phyloP scores from a whole-genome alignment of 305 asterid species.

The Coffea humblotiana region DNA sequence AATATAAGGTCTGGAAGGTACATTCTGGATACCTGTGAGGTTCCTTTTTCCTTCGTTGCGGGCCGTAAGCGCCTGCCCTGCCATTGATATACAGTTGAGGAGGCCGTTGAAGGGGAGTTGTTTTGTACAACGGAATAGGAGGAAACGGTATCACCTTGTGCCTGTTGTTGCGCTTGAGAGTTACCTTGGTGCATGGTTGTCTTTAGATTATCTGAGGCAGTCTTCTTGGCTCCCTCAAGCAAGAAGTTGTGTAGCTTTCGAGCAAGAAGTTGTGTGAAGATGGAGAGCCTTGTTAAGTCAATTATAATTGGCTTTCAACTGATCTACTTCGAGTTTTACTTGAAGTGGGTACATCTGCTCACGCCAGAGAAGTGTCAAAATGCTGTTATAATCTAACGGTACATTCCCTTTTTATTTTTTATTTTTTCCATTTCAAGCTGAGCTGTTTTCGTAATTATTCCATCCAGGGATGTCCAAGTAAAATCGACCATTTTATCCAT shows the following conservation, averaged over 20 bases:
- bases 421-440: background rate
- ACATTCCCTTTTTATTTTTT: no score
- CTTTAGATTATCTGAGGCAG: background rate
- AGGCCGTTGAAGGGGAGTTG: background rate
- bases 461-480: background rate
- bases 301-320: background rate
- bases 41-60: background rate
- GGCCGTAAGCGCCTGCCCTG: constrained; percentile 1
- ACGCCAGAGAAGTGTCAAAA: background rate
- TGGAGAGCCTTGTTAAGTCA: background rate
- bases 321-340: background rate
- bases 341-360: background rate
- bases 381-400: no score
- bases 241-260: background rate
- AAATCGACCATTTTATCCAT: background rate
- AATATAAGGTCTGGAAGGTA: background rate
- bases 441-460: background rate
- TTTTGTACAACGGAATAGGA: background rate
- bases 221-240: background rate
- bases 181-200: no score
- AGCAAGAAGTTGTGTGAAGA: background rate
- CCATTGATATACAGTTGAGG: background rate
- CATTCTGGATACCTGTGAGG: background rate
- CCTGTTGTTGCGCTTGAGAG: background rate
- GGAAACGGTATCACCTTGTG: background rate